Conservation (phyloP, 441 rosid species). For the Metrosideros polymorpha region DNA sequence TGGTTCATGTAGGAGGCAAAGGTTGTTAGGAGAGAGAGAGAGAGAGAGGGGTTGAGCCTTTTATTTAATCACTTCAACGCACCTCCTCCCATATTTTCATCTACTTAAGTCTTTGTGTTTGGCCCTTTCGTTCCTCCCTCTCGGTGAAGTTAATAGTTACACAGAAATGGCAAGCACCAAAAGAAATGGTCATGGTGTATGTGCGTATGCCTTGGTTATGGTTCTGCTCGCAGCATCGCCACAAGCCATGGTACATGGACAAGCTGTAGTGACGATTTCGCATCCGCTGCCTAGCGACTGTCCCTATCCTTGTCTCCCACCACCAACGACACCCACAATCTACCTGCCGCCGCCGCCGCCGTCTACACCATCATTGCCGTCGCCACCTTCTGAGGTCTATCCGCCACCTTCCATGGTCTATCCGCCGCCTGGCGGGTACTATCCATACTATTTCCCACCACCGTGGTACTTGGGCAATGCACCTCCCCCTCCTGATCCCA, state of each 20-base stretch:
- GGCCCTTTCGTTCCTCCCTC: background rate
- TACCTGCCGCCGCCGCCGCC: conserved; percentile 16
- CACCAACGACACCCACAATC: conserved; percentile 13
- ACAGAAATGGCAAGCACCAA: background rate
- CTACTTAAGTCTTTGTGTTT: background rate
- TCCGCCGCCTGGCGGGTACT: background rate
- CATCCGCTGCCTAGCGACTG: conserved; percentile 1
- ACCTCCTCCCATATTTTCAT: background rate
- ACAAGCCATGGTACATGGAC: background rate
- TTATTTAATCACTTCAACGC: background rate
- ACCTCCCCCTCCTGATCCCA: conserved; percentile 54
- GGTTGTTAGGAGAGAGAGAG: background rate
- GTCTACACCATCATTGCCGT: background rate
- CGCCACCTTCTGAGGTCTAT: background rate
- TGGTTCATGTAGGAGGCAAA: background rate
- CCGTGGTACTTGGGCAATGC: conserved; percentile 3
- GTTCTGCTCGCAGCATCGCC: background rate
- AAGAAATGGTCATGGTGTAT: background rate
- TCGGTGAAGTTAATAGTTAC: background rate
- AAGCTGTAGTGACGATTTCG: background rate
- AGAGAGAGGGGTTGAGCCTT: background rate
- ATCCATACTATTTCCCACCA: conserved; percentile 2
- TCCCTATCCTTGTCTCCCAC: conserved; percentile 26
- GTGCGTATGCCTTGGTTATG: background rate
- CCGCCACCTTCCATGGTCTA: background rate